Evolutionary conservation across 23 red algal genomes (phyloP).

Genomic region (Agarophyton chilense): DNA sequence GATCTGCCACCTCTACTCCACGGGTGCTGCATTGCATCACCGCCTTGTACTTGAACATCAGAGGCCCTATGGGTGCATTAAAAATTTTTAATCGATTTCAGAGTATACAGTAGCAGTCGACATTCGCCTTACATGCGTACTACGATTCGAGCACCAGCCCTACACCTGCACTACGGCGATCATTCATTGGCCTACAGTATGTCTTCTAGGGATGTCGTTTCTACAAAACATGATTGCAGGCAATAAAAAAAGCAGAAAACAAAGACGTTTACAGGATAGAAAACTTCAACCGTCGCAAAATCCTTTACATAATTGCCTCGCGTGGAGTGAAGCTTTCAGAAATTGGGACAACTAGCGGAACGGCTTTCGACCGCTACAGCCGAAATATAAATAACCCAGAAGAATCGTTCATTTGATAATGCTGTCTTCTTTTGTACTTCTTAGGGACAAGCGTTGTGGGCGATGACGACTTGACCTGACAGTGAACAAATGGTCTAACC

Average conservation of each 20-base stretch:
- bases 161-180: too few relatives aligned
- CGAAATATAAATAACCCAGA: background rate
- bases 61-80: too few relatives aligned
- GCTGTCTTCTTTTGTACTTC: background rate
- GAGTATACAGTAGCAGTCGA: too few relatives aligned
- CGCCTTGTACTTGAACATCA: too few relatives aligned
- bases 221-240: background rate
- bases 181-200: too few relatives aligned
- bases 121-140: too few relatives aligned
- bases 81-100: too few relatives aligned
- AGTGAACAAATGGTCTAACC: background rate
- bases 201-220: too few relatives aligned
- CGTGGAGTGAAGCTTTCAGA: background rate
- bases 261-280: background rate
- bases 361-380: background rate
- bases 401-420: background rate
- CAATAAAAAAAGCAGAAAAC: background rate
- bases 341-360: background rate
- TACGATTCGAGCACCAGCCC: too few relatives aligned
- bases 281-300: background rate
- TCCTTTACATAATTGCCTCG: background rate
- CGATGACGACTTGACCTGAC: background rate
- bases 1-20: too few relatives aligned
- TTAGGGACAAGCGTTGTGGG: background rate
- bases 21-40: too few relatives aligned